Percentiles rank a stretch among this genome's conserved stretches.
Evolutionary conservation across 305 asterid species (phyloP).

Genomic region (Fraxinus paxiana): DNA sequence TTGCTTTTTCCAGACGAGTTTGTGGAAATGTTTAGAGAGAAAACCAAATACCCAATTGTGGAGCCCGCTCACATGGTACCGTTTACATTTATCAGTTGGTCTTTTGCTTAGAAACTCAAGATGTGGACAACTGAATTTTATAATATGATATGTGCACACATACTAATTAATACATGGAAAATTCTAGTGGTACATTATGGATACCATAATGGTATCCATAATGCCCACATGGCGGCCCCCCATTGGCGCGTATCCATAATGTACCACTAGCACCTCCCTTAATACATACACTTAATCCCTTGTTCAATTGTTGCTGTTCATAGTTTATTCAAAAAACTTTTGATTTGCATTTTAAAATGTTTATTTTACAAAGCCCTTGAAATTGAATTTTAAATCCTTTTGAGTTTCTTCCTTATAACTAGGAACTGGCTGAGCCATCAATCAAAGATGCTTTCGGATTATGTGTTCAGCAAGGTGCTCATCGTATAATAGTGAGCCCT

Average conservation of each 20-base stretch:
- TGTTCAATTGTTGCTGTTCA: background rate
- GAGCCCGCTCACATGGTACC: constrained; percentile 99
- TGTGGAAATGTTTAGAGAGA: constrained; percentile 76
- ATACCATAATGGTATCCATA: too few relatives aligned
- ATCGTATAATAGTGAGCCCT: constrained; percentile 82
- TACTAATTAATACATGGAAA: background rate
- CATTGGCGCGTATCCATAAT: too few relatives aligned
- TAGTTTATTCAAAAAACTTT: background rate
- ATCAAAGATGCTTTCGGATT: constrained; percentile 70
- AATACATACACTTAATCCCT: background rate
- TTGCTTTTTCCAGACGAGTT: constrained; percentile 60
- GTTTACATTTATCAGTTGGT: background rate
- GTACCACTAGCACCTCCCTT: background rate
- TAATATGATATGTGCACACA: background rate
- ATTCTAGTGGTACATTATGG: too few relatives aligned
- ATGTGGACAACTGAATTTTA: background rate
- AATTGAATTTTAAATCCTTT: constrained; percentile 13
- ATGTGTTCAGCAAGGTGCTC: constrained; percentile 83
- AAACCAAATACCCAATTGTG: constrained; percentile 66
- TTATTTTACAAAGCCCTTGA: background rate
- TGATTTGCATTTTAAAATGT: background rate
- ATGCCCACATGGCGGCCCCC: too few relatives aligned
- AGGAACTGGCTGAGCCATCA: constrained; percentile 97
- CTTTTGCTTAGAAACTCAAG: background rate
- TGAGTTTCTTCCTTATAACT: constrained; percentile 15